Evolutionary conservation across 495 filamentous ascomycete genomes (phyloP).

Genomic region (Podospora pseudocomata): DNA sequence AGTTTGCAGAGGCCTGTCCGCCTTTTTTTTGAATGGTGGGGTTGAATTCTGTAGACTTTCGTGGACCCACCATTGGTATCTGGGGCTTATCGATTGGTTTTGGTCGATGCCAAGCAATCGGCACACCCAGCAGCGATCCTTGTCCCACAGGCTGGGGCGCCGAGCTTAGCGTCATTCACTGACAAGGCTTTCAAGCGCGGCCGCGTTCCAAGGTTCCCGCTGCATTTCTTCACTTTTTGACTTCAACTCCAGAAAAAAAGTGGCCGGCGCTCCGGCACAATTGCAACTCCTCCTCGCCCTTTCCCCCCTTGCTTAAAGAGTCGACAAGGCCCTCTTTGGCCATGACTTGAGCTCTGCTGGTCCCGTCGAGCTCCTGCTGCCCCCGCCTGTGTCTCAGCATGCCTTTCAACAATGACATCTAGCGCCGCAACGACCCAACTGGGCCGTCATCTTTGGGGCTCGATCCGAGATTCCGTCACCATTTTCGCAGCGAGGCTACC

Average conservation of each 20-base stretch:
- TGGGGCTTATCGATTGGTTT: slow-evolving; percentile 39
- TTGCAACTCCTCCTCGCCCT: not conserved
- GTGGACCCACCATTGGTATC: slow-evolving; percentile 26
- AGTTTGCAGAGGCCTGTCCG: slow-evolving; percentile 14
- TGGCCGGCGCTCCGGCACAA: not conserved
- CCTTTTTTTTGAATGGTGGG: slow-evolving; percentile 33
- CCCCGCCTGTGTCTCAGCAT: slow-evolving; percentile 26
- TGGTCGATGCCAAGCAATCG: not conserved
- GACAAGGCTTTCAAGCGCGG: slow-evolving; percentile 23
- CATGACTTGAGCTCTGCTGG: slow-evolving; percentile 25
- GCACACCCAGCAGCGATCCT: slow-evolving; percentile 7
- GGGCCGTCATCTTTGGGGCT: slow-evolving; percentile 43
- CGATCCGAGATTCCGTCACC: slow-evolving; percentile 40
- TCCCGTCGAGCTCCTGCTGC: slow-evolving; percentile 11
- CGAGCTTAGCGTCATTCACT: slow-evolving; percentile 23
- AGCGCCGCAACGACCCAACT: slow-evolving; percentile 44
- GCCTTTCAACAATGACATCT: slow-evolving; percentile 46
- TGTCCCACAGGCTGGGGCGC: slow-evolving; percentile 9
- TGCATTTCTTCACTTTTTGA: slow-evolving; percentile 9
- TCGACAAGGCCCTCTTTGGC: slow-evolving; percentile 8
- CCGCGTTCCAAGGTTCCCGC: slow-evolving; percentile 20
- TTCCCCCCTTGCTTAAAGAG: not conserved
- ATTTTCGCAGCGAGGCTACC: slow-evolving; percentile 35
- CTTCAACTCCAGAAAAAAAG: slow-evolving; percentile 5
- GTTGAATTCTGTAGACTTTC: slow-evolving; percentile 32